Conservation (phyloP, 2,329 filamentous ascomycete species). For the Talaromyces pinophilus region DNA sequence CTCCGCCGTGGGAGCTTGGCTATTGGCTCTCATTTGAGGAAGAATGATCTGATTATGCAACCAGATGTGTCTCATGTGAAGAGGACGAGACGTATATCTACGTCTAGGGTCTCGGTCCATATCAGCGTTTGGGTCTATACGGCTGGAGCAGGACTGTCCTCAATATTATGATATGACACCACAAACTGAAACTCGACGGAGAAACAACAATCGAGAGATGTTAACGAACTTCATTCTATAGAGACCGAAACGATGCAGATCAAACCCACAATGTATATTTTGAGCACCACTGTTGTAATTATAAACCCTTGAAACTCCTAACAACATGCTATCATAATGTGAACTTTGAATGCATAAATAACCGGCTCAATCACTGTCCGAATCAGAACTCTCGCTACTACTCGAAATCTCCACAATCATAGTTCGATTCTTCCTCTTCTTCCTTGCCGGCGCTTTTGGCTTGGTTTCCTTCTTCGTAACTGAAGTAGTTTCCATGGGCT, state of each 20-base stretch:
- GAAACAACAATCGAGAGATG: background rate
- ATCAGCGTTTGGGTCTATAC: background rate
- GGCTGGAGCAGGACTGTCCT: background rate
- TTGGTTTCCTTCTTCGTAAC: conserved; percentile 6
- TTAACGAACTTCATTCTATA: background rate
- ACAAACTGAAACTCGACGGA: background rate
- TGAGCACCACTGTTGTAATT: background rate
- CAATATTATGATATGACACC: background rate
- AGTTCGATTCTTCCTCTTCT: conserved; percentile 49
- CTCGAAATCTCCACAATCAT: conserved; percentile 46
- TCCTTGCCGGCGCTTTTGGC: conserved; percentile 27
- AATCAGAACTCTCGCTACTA: conserved; percentile 40
- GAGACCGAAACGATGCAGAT: background rate
- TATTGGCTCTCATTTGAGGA: background rate
- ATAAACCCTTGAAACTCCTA: background rate
- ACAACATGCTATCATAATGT: conserved; percentile 7
- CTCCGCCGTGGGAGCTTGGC: background rate
- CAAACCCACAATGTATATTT: background rate
- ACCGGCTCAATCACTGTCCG: conserved; percentile 25
- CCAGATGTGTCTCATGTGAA: background rate
- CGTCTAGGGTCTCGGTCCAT: background rate
- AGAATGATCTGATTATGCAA: background rate
- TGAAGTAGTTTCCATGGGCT: conserved; percentile 17
- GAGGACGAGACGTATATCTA: background rate
- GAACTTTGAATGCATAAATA: background rate